phyloP scores from a whole-genome alignment of 2,329 filamentous ascomycete genomes.

The Neonectria ditissima region DNA sequence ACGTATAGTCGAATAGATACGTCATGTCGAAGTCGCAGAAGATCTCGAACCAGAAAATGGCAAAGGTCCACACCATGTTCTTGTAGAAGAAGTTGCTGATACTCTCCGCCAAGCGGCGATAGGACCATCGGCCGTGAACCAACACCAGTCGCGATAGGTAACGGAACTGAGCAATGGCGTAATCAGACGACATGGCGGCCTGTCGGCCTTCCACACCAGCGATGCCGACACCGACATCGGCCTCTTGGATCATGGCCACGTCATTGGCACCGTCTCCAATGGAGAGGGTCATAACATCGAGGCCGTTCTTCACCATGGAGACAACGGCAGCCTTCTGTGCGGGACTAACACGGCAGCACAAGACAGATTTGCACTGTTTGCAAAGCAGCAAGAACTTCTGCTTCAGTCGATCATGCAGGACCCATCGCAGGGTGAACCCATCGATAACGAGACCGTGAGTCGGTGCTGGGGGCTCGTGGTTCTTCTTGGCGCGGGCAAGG shows the following conservation, averaged over 20 bases:
- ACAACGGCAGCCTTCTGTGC: conserved; percentile 98
- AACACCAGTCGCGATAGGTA: conserved; percentile 87
- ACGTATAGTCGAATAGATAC: conserved; percentile 97
- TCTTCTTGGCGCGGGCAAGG: conserved; percentile 79
- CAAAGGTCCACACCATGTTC: conserved; percentile 98
- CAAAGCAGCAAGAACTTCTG: conserved; percentile 95
- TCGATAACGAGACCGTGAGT: conserved; percentile 96
- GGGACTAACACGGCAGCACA: conserved; percentile 97
- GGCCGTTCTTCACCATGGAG: conserved; percentile 90
- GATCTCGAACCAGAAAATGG: conserved; percentile 97
- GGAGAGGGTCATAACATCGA: conserved; percentile 96
- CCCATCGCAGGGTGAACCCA: conserved; percentile 90
- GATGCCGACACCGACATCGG: conserved; percentile 96
- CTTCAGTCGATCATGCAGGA: conserved; percentile 83
- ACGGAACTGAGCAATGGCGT: conserved; percentile 93
- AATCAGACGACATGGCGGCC: conserved; percentile 96
- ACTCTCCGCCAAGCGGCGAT: conserved; percentile 89
- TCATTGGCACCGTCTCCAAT: conserved; percentile 96
- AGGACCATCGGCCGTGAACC: conserved; percentile 96
- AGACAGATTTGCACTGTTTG: conserved; percentile 95
- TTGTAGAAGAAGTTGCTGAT: conserved; percentile 99
- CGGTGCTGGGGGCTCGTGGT: conserved; percentile 85
- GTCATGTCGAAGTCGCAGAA: conserved; percentile 97
- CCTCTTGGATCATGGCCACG: conserved; percentile 97
- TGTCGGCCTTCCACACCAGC: conserved; percentile 92